Conservation (phyloP, 2,329 filamentous ascomycete genomes). For the Domatiomyces catenatus region DNA sequence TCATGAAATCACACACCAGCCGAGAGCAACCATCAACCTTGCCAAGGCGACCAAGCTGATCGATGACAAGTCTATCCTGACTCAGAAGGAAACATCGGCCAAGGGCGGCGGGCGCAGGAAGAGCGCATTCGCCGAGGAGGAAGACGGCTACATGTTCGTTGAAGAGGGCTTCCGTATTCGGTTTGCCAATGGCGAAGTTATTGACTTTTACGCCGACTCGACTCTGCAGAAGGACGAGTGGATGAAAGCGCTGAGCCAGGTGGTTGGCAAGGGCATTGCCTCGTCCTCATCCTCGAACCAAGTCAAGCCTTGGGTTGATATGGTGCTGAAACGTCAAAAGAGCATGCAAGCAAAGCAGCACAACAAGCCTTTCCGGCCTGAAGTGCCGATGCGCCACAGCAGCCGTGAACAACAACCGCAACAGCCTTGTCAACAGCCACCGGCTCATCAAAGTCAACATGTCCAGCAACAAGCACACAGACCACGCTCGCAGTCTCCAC, state of each 20-base stretch:
- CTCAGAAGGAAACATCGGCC: slow-evolving; percentile 65
- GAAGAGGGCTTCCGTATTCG: slow-evolving; percentile 98
- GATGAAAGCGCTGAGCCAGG: slow-evolving; percentile 76
- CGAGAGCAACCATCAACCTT: slow-evolving; percentile 90
- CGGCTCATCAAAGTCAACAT: background rate
- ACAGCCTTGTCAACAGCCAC: slow-evolving; percentile 5
- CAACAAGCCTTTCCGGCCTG: slow-evolving; percentile 8
- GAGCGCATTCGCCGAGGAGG: slow-evolving; percentile 92
- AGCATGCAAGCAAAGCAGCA: slow-evolving; percentile 21
- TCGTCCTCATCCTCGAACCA: slow-evolving; percentile 21
- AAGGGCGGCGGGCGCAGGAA: slow-evolving; percentile 68
- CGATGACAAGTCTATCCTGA: slow-evolving; percentile 72
- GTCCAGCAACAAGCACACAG: background rate
- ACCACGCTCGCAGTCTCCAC: background rate
- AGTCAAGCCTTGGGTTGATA: slow-evolving; percentile 45
- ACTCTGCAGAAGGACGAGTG: slow-evolving; percentile 78
- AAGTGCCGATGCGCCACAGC: background rate
- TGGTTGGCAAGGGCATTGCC: slow-evolving; percentile 38
- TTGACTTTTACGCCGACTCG: slow-evolving; percentile 94
- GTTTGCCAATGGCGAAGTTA: slow-evolving; percentile 94
- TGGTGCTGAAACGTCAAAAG: slow-evolving; percentile 38
- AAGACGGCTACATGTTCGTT: slow-evolving; percentile 99
- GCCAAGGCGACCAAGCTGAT: slow-evolving; percentile 85
- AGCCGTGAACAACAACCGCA: slow-evolving; percentile 2
- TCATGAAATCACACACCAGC: slow-evolving; percentile 88